Evolutionary conservation across 805 yeast species (phyloP).

Genomic region (Phaffomyces opuntiae): DNA sequence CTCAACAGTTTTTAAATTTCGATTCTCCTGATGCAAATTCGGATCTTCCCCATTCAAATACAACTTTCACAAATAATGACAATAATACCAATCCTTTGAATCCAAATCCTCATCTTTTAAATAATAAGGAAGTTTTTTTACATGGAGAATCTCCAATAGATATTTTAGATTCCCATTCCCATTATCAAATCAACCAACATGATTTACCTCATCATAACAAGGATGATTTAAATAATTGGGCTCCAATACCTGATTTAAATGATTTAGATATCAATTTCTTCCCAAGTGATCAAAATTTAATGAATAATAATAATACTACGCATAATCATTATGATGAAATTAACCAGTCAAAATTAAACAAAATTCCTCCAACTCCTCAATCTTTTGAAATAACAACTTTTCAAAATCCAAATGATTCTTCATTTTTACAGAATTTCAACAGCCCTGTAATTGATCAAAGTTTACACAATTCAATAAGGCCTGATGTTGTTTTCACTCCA

Average conservation of each 20-base stretch:
- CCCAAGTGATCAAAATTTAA: conserved; percentile 1
- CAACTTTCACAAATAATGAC: background rate
- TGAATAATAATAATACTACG: background rate
- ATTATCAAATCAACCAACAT: conserved; percentile 3
- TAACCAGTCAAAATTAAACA: background rate
- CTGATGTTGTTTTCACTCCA: conserved; percentile 67
- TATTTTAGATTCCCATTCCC: conserved; percentile 8
- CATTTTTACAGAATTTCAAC: conserved; percentile 11
- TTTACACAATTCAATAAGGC: conserved; percentile 29
- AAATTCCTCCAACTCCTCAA: conserved; percentile 20
- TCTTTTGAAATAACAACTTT: conserved; percentile 14
- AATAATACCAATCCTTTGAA: background rate
- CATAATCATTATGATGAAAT: too few species aligned
- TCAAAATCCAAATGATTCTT: conserved; percentile 3
- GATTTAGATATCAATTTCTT: conserved; percentile 13
- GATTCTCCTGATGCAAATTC: conserved; percentile 16
- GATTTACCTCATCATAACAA: background rate
- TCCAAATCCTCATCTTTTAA: background rate
- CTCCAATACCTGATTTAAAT: conserved; percentile 9
- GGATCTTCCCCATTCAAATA: conserved; percentile 5
- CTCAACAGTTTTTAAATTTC: conserved; percentile 13
- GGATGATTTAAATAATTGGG: conserved; percentile 7
- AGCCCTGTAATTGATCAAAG: conserved; percentile 13
- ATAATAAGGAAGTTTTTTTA: conserved; percentile 1
- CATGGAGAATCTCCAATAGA: conserved; percentile 7